Evolutionary conservation across 75 land plant genomes (phyloP).

Genomic region (Pinus tabuliformis): DNA sequence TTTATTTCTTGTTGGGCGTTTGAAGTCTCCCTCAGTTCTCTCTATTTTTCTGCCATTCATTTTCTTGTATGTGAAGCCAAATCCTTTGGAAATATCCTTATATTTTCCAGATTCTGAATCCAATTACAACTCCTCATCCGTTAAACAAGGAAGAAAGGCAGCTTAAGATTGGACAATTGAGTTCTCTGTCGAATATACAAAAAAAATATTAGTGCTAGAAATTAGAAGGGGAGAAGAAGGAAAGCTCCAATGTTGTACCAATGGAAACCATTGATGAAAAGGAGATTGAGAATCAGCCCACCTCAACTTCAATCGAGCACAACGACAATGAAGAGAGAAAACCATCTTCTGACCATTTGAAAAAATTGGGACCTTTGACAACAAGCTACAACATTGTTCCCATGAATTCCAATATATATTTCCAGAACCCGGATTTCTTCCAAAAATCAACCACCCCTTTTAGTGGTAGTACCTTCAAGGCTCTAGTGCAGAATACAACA

Average conservation of each 20-base stretch:
- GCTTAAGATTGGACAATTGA: constrained; percentile 6
- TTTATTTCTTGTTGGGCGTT: too few relatives aligned
- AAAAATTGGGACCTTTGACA: not conserved
- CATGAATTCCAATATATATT: not conserved
- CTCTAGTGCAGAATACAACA: not conserved
- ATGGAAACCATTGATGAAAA: not conserved
- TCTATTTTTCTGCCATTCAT: too few relatives aligned
- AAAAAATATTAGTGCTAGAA: not conserved
- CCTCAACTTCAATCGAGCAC: not conserved
- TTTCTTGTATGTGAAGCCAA: too few relatives aligned
- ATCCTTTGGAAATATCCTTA: too few relatives aligned
- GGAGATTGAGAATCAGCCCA: not conserved
- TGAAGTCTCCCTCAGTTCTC: too few relatives aligned
- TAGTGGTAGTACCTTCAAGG: not conserved
- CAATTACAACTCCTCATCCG: too few relatives aligned
- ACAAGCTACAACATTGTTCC: not conserved
- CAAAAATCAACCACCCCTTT: not conserved
- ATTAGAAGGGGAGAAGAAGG: not conserved
- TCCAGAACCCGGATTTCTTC: not conserved
- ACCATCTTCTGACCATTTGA: not conserved
- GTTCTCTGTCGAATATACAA: constrained; percentile 6
- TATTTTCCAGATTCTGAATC: too few relatives aligned
- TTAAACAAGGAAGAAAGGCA: too few relatives aligned
- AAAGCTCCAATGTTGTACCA: not conserved
- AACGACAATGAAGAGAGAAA: not conserved